A percentile compares a stretch with the other conserved stretches of the same genome.
Conservation (phyloP, 83 land plant species). For the Isoetes engelmannii region DNA sequence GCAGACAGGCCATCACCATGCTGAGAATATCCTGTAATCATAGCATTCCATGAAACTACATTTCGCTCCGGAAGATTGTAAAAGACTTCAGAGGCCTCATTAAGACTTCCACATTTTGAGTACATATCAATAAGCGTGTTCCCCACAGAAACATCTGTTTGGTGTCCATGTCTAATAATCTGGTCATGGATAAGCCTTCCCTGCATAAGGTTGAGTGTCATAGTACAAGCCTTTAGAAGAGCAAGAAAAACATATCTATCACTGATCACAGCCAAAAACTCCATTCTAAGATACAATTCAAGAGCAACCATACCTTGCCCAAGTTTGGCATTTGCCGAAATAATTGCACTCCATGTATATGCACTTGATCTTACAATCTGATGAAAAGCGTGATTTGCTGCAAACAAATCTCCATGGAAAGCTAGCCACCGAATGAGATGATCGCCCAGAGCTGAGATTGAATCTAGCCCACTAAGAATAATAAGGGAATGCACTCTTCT, state of each 20-base stretch:
- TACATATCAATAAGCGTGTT: conserved; percentile 10
- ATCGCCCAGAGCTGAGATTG: not conserved
- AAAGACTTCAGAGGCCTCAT: not conserved
- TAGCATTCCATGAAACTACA: conserved; percentile 8
- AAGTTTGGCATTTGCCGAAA: conserved; percentile 13
- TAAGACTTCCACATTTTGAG: not conserved
- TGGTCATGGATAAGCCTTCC: conserved; percentile 7
- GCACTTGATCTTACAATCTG: not conserved
- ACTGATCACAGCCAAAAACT: not conserved
- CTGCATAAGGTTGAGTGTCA: not conserved
- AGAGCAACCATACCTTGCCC: conserved; percentile 5
- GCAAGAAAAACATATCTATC: conserved; percentile 14
- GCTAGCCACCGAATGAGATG: conserved; percentile 1
- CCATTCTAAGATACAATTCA: conserved; percentile 3
- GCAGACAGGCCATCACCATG: not conserved
- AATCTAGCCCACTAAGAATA: too few species aligned
- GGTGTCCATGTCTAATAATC: not conserved
- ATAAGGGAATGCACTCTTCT: too few species aligned
- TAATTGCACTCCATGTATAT: conserved; percentile 13
- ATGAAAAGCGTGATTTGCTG: conserved; percentile 1
- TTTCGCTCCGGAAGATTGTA: not conserved
- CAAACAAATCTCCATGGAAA: not conserved
- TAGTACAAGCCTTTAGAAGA: conserved; percentile 8
- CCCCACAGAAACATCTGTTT: not conserved
- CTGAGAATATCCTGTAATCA: conserved; percentile 6